These are phyloP conservation scores for Aspergillus affinis DNA, from an alignment of 495 filamentous ascomycete genomes.

Conservation along the genomic window DNA sequence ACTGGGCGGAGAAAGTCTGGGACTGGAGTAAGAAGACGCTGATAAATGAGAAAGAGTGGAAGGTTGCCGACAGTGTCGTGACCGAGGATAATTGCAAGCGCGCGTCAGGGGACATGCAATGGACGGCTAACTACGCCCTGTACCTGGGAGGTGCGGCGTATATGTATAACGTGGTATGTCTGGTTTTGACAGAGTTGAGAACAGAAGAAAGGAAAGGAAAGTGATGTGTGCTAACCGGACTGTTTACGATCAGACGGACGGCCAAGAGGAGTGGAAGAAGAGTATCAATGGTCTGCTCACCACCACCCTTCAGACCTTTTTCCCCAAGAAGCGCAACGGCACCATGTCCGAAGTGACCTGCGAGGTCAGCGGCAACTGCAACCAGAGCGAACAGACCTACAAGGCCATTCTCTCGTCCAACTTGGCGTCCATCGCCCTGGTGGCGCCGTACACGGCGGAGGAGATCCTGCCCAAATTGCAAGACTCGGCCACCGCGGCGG, in stretches of 20 bases:
- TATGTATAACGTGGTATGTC: slow-evolving; percentile 65
- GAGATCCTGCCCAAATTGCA: slow-evolving; percentile 50
- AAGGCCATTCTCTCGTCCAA: slow-evolving; percentile 68
- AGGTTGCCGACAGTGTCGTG: slow-evolving; percentile 61
- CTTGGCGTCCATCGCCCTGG: slow-evolving; percentile 56
- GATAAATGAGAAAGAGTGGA: slow-evolving; percentile 48
- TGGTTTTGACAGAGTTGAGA: not conserved
- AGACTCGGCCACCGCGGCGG: slow-evolving; percentile 53
- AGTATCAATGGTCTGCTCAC: slow-evolving; percentile 54
- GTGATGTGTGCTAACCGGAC: not conserved
- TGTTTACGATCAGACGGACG: slow-evolving; percentile 26
- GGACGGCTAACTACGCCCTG: slow-evolving; percentile 68
- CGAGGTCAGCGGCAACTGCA: slow-evolving; percentile 58
- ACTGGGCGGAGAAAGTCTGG: slow-evolving; percentile 66
- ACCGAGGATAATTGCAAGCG: slow-evolving; percentile 51
- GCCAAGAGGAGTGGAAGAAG: slow-evolving; percentile 48
- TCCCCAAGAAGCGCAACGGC: slow-evolving; percentile 48
- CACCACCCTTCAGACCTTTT: slow-evolving; percentile 37
- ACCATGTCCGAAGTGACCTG: slow-evolving; percentile 66
- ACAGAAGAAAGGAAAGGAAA: not conserved
- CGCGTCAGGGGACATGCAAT: slow-evolving; percentile 55
- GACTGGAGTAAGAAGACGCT: slow-evolving; percentile 60
- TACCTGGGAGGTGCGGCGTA: slow-evolving; percentile 66
- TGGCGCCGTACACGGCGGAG: slow-evolving; percentile 57
- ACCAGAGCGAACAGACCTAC: slow-evolving; percentile 61